Evolutionary conservation across 2,329 filamentous ascomycete genomes (phyloP), one percentile per base, ranked within the genome.

Genomic region (Fusarium sp.): DNA sequence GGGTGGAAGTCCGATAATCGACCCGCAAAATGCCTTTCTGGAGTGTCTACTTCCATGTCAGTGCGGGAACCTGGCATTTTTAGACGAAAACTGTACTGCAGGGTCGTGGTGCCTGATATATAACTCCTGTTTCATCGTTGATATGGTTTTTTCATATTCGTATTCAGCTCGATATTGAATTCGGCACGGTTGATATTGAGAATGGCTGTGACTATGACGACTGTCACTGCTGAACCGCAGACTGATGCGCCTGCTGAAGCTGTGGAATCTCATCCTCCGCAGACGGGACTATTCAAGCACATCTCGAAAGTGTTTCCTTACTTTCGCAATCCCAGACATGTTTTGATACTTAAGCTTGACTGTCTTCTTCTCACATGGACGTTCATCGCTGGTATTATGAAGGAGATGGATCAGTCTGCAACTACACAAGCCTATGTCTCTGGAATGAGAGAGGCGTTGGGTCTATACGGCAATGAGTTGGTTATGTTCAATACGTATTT

Each of bases 401-500:
- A 79, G 40, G 77, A 79, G 45, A 77, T 79, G 76, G 77, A 79
- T 39, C 78, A 79, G 56, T 76, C 75, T 4, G 76, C 77, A 1
- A 78, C 78, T 1, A 79, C 77, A 0, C 75, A 77, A 25, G 77
- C 77, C 0, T 79, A 78, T 49, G 76, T 81, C 2, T 78, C 77
- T 1, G 81, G 81, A 23, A 81, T 78, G 74, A 64, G 59, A 55
- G 75, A 71, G 23, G 20, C 60, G 4, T 19, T 68, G 30, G 57
- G 48, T 1, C 75, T 88, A 20, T 82, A 83, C 45, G 80, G 81
- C 2, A 88, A 88, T 64, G 78, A 89, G 56, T 78, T 88, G 32
- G 87, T 88, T 52, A 84, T 86, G 57, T 75, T 81, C 60, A 76
- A 75, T 50, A 83, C 85, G 0, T 83, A 81, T 27, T 90, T 87